A percentile compares a stretch with the other conserved stretches of the same genome.
Evolutionary conservation across 2,329 filamentous ascomycete genomes (phyloP).

Genomic region (Claviceps pazoutovae): DNA sequence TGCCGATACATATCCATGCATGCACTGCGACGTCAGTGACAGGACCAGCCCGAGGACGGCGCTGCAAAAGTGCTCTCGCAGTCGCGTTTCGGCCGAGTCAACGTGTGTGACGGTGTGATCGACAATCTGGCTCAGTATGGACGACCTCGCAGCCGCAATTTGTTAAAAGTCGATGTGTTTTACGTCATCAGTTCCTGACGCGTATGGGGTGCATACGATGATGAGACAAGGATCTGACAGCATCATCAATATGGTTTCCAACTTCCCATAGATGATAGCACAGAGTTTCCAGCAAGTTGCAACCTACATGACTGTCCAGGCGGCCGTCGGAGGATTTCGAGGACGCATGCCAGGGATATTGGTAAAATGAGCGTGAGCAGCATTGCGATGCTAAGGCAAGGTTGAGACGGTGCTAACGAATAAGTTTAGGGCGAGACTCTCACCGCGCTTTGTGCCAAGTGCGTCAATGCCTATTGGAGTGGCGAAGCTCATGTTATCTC

Average conservation of each 20-base stretch:
- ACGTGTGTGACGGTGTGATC: constrained; percentile 46
- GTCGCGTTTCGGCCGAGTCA: constrained; percentile 30
- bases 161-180: constrained; percentile 26
- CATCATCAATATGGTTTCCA: constrained; percentile 39
- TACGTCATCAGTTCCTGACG: constrained; percentile 43
- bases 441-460: constrained; percentile 26
- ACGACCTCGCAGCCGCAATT: constrained; percentile 20
- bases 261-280: constrained; percentile 19
- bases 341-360: constrained; percentile 40
- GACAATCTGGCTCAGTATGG: constrained; percentile 53
- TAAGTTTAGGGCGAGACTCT: constrained; percentile 24
- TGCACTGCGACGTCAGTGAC: constrained; percentile 28
- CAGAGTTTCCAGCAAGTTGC: constrained; percentile 30
- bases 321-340: constrained; percentile 41
- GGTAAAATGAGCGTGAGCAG: constrained; percentile 24
- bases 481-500: constrained; percentile 27
- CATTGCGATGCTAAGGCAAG: constrained; percentile 25
- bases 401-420: constrained; percentile 15
- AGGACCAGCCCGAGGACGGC: constrained; percentile 19
- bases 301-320: constrained; percentile 38
- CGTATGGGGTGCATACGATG: constrained; percentile 55
- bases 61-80: constrained; percentile 18
- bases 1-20: constrained; percentile 18
- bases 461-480: constrained; percentile 28
- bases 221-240: constrained; percentile 24